Percentiles rank a stretch among this genome's conserved stretches.
phyloP scores from a whole-genome alignment of 306 rosid genomes.

The Oemleria cerasiformis region DNA sequence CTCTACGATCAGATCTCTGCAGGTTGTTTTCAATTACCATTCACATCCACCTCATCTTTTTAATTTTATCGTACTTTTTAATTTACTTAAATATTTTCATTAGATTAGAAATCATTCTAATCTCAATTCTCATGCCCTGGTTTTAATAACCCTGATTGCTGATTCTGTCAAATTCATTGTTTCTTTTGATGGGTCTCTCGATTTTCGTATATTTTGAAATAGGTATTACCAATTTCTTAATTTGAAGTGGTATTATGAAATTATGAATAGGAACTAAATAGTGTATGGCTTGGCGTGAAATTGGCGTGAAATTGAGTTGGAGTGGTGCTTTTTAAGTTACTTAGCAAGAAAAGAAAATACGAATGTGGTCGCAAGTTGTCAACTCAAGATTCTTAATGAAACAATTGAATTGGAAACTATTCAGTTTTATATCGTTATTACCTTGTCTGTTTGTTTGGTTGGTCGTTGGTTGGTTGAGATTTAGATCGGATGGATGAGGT shows the following conservation, averaged over 20 bases:
- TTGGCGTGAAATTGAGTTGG: constrained; percentile 47
- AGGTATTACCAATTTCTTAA: constrained; percentile 9
- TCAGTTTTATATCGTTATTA: not conserved
- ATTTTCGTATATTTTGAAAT: constrained; percentile 1
- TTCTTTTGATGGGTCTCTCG: constrained; percentile 9
- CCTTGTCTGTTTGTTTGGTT: not conserved
- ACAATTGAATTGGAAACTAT: constrained; percentile 1
- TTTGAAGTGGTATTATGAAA: constrained; percentile 12
- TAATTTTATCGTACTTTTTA: too few relatives aligned
- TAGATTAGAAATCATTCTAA: not conserved
- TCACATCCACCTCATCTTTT: not conserved
- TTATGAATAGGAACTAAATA: not conserved
- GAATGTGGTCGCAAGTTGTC: constrained; percentile 1
- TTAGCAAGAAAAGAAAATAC: constrained; percentile 18
- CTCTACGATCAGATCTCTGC: constrained; percentile 28
- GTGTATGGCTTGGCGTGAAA: constrained; percentile 37
- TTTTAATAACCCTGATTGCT: too few relatives aligned
- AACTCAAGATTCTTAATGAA: not conserved
- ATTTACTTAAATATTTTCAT: not conserved
- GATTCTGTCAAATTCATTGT: not conserved
- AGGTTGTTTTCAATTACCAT: constrained; percentile 5
- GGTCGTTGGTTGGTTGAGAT: constrained; percentile 23
- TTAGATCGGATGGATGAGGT: constrained; percentile 41
- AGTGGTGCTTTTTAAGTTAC: constrained; percentile 41
- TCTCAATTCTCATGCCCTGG: not conserved